phyloP scores from a whole-genome alignment of 495 filamentous ascomycete species.

The Margaritispora aquatica region DNA sequence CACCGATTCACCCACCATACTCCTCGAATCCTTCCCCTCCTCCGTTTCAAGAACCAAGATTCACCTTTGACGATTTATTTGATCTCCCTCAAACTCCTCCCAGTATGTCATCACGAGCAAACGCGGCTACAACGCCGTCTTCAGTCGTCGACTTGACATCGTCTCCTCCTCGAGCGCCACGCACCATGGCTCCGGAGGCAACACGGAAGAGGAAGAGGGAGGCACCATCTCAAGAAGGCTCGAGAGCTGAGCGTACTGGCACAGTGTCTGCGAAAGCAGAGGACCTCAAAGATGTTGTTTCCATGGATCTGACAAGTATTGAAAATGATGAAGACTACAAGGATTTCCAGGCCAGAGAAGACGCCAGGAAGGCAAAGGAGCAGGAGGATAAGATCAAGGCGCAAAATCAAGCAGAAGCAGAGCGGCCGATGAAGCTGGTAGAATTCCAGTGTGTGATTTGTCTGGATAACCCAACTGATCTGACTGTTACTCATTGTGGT shows the following conservation, averaged over 20 bases:
- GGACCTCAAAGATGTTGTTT: slow-evolving; percentile 35
- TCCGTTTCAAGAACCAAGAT: too few species aligned
- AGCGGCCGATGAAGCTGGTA: slow-evolving; percentile 47
- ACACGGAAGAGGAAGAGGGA: slow-evolving; percentile 28
- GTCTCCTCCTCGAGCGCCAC: slow-evolving; percentile 5
- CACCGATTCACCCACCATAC: too few species aligned
- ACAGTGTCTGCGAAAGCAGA: neutral
- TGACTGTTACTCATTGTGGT: slow-evolving; percentile 83
- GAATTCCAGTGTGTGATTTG: slow-evolving; percentile 74
- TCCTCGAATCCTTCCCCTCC: too few species aligned
- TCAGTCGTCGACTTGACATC: slow-evolving; percentile 27
- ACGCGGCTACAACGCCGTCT: slow-evolving; percentile 11
- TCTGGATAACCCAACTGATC: slow-evolving; percentile 66
- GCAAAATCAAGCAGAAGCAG: slow-evolving; percentile 40
- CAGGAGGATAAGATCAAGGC: slow-evolving; percentile 41
- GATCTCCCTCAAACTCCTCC: neutral
- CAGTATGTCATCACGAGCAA: neutral
- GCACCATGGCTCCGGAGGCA: neutral
- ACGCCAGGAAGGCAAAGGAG: slow-evolving; percentile 28
- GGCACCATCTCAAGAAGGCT: slow-evolving; percentile 18
- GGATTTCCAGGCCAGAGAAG: slow-evolving; percentile 24
- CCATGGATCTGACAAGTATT: slow-evolving; percentile 58
- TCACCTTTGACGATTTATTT: slow-evolving; percentile 16
- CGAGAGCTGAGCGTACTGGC: slow-evolving; percentile 3
- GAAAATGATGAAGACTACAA: slow-evolving; percentile 40